Percentiles rank a stretch among this genome's conserved stretches.
These are phyloP conservation scores for Rhynchospora breviuscula DNA, from an alignment of 176 grass and related monocot genomes.

Conservation along the genomic window DNA sequence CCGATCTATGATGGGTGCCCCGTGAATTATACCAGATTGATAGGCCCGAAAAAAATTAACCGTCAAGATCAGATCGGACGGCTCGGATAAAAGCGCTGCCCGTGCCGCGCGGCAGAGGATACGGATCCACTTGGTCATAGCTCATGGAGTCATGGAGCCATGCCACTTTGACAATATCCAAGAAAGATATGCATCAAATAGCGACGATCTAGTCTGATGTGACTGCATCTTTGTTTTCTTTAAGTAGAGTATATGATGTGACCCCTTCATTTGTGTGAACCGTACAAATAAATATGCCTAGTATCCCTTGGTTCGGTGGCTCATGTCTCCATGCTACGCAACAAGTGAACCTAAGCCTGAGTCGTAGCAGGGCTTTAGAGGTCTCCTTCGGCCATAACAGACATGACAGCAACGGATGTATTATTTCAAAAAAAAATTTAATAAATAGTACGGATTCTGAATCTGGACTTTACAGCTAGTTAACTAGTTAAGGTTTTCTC, in stretches of 20 bases:
- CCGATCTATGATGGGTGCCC: too few species aligned
- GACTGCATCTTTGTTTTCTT: not conserved
- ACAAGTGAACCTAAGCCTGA: slow-evolving; percentile 6
- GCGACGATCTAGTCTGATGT: not conserved
- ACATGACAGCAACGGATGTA: not conserved
- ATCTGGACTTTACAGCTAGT: not conserved
- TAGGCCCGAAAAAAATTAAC: too few species aligned
- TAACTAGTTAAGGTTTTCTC: not conserved
- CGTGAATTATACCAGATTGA: too few species aligned
- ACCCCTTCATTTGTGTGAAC: not conserved
- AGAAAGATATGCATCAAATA: not conserved
- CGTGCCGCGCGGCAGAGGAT: too few species aligned
- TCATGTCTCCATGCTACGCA: slow-evolving; percentile 11
- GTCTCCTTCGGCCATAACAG: slow-evolving; percentile 18
- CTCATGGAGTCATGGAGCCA: not conserved
- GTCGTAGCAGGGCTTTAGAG: slow-evolving; percentile 5
- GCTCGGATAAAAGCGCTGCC: too few species aligned
- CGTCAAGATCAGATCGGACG: too few species aligned
- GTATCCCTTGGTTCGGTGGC: not conserved
- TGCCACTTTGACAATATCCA: not conserved
- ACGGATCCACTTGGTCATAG: too few species aligned
- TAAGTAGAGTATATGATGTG: too few species aligned
- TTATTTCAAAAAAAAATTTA: not conserved
- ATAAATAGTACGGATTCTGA: not conserved
- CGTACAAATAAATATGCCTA: not conserved